Evolutionary conservation across 2,329 filamentous ascomycete genomes (phyloP).

Genomic region (Aspergillus glaucus): DNA sequence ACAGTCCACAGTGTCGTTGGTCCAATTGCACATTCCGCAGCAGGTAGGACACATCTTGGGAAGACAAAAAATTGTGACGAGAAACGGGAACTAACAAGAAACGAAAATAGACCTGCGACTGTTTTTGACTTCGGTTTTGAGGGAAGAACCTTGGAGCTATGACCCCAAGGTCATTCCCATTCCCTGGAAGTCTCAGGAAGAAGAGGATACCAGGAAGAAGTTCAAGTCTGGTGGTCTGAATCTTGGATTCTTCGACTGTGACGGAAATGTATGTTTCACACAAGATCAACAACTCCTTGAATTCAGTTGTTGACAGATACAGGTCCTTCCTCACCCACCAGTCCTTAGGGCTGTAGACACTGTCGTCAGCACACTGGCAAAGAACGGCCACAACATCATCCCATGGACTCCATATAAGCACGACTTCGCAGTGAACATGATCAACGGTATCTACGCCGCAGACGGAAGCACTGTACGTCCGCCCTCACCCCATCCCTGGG

Average conservation of each 20-base stretch:
- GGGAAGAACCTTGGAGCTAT: conserved; percentile 4
- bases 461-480: conserved; percentile 25
- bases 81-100: background rate
- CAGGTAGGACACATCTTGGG: background rate
- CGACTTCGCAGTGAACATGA: conserved; percentile 17
- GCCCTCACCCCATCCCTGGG: background rate
- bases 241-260: conserved; percentile 30
- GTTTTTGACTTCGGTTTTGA: conserved; percentile 3
- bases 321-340: conserved; percentile 34
- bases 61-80: background rate
- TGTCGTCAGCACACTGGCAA: conserved; percentile 18
- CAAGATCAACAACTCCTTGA: background rate
- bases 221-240: conserved; percentile 17
- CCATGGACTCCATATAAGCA: conserved; percentile 29
- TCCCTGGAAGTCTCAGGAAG: conserved; percentile 8
- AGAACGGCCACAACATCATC: conserved; percentile 23
- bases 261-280: conserved; percentile 19
- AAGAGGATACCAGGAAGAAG: conserved; percentile 18
- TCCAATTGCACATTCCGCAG: conserved; percentile 23
- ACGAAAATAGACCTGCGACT: conserved; percentile 1
- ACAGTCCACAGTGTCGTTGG: conserved; percentile 30
- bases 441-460: conserved; percentile 20
- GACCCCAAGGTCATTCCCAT: conserved; percentile 7
- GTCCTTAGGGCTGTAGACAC: conserved; percentile 27
- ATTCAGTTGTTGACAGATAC: background rate